Base-by-base conservation (phyloP, 805 yeast species). In the Wickerhamiella sorbophila region DNA sequence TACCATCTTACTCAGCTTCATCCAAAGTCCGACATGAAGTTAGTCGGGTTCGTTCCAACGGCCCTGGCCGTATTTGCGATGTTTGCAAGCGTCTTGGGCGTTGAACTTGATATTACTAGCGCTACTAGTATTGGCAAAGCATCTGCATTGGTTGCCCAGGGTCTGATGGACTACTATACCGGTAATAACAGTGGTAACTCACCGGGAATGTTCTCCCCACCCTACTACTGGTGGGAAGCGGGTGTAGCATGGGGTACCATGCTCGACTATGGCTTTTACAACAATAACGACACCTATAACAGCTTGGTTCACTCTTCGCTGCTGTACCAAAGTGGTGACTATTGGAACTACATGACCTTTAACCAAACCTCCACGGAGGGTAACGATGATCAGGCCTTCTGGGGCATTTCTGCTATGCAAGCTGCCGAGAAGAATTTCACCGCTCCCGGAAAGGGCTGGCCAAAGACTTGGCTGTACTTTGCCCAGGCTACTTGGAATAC, bases 181-280 rank as follows among this genome's bases (percentile, higher is more conserved):
- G 84, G 84, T 24, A 50, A 60, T 47, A 58, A 69, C 29, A 59
- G 67, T 34, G 96, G 95, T 29, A 80, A 87, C 6, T 72, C 86
- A 4, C 66, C 82, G 21, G 98, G 97, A 34, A 77, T 81, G 86
- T 87, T 91, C 59, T 66, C 77, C 10, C 64, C 69, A 55, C 97
- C 97, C 0, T 87, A 88, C 68, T 88, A 88, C 69, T 88, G 97
- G 98, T 87, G 96, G 96, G 85, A 86, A 64, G 94, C 96, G 8
- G 97, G 97, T 50, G 94, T 87, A 46, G 95, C 88, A 1, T 85
- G 86, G 83, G 94, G 95, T 6, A 69, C 81, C 16, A 65, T 88
- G 70, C 56, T 88, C 35, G 95, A 86, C 58, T 79, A 81, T 60
- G 70, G 84, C 64, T 76, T 58, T 50, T 78, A 69, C 57, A 74